Evolutionary conservation across 805 yeast genomes (phyloP), one percentile per base, ranked within the genome.

Genomic region (Candida sonorensis): DNA sequence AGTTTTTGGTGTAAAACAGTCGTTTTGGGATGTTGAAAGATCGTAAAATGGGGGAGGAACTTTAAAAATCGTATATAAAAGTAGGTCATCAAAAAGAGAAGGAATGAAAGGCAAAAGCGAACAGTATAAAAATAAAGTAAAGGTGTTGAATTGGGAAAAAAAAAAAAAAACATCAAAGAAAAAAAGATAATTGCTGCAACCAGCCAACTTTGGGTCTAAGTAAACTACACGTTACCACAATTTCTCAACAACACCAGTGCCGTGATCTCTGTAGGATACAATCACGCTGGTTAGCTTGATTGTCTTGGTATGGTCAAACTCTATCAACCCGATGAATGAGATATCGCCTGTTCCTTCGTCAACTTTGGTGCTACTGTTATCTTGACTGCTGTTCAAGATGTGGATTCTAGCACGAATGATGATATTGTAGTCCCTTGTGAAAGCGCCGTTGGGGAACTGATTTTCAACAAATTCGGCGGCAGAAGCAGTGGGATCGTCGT

Each of bases 251-350:
- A 41, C 42, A 4, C 48, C 50, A 12, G 36, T 40, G 8, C 55
- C 55, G 19, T 51, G 39, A 19, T 50, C 53, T 17, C 27, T 49
- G 25, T 45, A 57, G 7, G 48, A 42, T 26, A 59, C 33, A 5
- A 48, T 27, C 14, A 53, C 52, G 16, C 42, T 38, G 4, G 42
- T 44, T 9, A 59, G 45, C 29, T 53, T 52, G 22, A 59, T 46
- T 7, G 54, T 50, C 36, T 55, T 52, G 7, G 59, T 55, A 32
- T 59, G 65, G 38, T 60, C 64, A 19, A 59, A 56, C 30, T 58
- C 61, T 10, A 60, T 48, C 7, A 55, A 50, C 4, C 60, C 65
- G 9, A 31, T 38, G 31, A 59, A 60, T 10, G 51, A 38, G 17
- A 59, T 50, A n/a, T 44, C 44, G 10, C 60, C 62, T 13, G 50